Evolutionary conservation across 2,329 filamentous ascomycete species (phyloP).

Genomic region (Epichloe typhina): DNA sequence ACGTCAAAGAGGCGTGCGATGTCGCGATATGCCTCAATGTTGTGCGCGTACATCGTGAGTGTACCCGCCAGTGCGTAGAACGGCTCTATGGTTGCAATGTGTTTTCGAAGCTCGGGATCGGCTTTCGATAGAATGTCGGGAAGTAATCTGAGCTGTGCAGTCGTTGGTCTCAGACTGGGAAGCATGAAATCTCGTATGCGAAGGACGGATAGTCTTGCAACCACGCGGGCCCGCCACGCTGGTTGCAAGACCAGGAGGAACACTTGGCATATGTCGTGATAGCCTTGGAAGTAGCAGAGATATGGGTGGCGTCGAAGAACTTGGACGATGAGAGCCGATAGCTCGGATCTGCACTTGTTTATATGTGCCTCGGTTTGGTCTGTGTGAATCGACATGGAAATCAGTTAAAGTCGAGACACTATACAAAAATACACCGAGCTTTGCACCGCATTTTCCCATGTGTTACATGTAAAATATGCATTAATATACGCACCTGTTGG

Average conservation of each 20-base stretch:
- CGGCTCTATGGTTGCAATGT: conserved; percentile 67
- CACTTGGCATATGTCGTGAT: conserved; percentile 96
- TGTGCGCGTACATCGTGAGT: conserved; percentile 91
- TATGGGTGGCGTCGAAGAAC: conserved; percentile 70
- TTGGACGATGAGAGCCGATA: conserved; percentile 68
- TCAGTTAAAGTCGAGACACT: not conserved
- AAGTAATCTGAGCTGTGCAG: conserved; percentile 76
- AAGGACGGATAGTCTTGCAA: conserved; percentile 73
- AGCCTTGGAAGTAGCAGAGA: conserved; percentile 95
- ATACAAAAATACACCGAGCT: not conserved
- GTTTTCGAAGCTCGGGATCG: conserved; percentile 57
- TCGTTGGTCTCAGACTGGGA: conserved; percentile 66
- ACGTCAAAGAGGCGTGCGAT: conserved; percentile 91
- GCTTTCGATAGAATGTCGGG: conserved; percentile 64
- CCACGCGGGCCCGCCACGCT: conserved; percentile 43
- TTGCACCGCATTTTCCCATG: not conserved
- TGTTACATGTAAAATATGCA: not conserved
- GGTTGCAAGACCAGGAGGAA: conserved; percentile 72
- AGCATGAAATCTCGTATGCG: conserved; percentile 98
- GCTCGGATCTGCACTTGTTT: conserved; percentile 55
- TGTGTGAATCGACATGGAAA: conserved; percentile 18
- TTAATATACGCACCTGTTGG: conserved; percentile 48
- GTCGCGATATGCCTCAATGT: conserved; percentile 78
- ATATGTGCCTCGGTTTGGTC: conserved; percentile 59
- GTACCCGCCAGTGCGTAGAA: conserved; percentile 92